Evolutionary conservation across 2,329 filamentous ascomycete species (phyloP), one percentile per base, ranked within the genome.

Genomic region (Drechmeria coniospora): DNA sequence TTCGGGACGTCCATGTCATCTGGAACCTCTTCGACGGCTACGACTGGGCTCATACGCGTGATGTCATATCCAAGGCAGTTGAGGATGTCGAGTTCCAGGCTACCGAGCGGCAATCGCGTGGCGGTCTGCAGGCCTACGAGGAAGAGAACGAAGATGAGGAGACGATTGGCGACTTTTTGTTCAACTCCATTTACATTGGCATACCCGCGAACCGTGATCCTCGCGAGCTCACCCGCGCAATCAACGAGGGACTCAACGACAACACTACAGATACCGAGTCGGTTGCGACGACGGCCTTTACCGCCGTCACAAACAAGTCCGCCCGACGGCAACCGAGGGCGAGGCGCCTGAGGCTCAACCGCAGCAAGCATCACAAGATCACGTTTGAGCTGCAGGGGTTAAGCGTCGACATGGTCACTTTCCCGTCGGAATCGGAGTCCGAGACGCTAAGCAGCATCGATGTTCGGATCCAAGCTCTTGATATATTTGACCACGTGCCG

Each of bases 1-100:
- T 95, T 11, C 75, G 81, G 15, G 83, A 94, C 45, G 76, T 93
- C 5, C 83, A 95, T 47, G 60, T 94, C 28, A 94, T 95, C 33
- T 98, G 90, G 90, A 92, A 98, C 45, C 60, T 98, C 1, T 94
- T 90, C 50, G 90, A 98, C 57, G 90, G 90, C 2, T 98, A 93
- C 47, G 92, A 98, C 52, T 98, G 92, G 92, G 70, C 76, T 40
- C 68, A 72, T 23, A 98, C 92, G 1, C 70, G 87, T 23, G 79
- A 90, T 36, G 72, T 78, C 4, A 93, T 98, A 31, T 74, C 75
- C 14, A 80, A 87, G 45, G 84, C 83, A 6, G 84, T 98, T 2
- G 74, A 90, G 33, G 76, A 92, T 29, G 78, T 98, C 2, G 83
- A 98, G 51, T 63, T 65, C 23, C 82, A 77, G 48, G 84, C 83